Evolutionary conservation across 805 yeast genomes (phyloP).

Genomic region (Metschnikowia anglica): DNA sequence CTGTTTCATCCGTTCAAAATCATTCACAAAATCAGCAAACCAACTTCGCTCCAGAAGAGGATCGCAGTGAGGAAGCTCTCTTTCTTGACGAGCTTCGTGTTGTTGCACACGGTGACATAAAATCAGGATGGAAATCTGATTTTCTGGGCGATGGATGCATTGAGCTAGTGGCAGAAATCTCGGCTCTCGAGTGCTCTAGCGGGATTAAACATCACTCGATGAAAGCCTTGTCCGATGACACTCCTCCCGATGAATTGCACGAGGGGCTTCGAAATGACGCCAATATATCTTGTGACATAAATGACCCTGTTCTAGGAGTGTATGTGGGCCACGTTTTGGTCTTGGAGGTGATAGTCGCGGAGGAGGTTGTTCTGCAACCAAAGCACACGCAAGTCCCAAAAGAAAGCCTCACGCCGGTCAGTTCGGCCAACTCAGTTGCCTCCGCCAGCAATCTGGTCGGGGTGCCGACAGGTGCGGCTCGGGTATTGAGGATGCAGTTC

Average conservation of each 20-base stretch:
- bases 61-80: constrained; percentile 23
- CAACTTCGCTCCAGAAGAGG: not conserved
- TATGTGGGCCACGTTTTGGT: constrained; percentile 72
- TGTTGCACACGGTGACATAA: constrained; percentile 75
- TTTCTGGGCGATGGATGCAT: constrained; percentile 74
- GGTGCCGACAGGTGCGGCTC: constrained; percentile 90
- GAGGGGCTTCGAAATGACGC: constrained; percentile 38
- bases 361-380: constrained; percentile 61
- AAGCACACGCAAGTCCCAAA: constrained; percentile 6
- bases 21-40: not conserved
- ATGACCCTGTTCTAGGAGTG: constrained; percentile 78
- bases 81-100: constrained; percentile 74
- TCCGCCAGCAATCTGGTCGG: constrained; percentile 40
- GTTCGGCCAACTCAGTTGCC: constrained; percentile 23
- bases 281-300: constrained; percentile 74
- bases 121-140: constrained; percentile 95
- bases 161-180: constrained; percentile 73
- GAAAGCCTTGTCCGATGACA: constrained; percentile 42
- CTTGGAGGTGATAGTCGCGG: constrained; percentile 92
- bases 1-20: not conserved
- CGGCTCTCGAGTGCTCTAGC: constrained; percentile 57
- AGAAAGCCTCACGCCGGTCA: constrained; percentile 27
- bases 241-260: constrained; percentile 25
- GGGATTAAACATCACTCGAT: constrained; percentile 46
- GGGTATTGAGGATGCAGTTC: constrained; percentile 94